phyloP scores from a whole-genome alignment of 176 grass and related monocot species.

The Poa annua region DNA sequence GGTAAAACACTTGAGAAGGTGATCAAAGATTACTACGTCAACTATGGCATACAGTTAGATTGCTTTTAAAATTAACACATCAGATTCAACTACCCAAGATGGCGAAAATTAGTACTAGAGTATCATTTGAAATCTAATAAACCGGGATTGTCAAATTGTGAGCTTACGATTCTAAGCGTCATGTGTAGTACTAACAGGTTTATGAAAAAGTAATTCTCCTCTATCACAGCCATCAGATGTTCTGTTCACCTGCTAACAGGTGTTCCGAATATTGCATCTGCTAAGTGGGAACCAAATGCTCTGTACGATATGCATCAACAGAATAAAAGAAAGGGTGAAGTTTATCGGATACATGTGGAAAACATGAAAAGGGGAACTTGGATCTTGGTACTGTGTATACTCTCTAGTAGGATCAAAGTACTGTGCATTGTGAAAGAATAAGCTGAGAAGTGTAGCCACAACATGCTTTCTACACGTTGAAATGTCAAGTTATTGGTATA shows the following conservation, averaged over 20 bases:
- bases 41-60: slow-evolving; percentile 36
- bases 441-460: slow-evolving; percentile 24
- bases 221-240: slow-evolving; percentile 1
- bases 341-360: slow-evolving; percentile 26
- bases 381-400: not conserved
- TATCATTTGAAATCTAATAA: slow-evolving; percentile 31
- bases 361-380: not conserved
- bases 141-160: slow-evolving; percentile 12
- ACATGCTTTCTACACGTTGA: not conserved
- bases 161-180: slow-evolving; percentile 12
- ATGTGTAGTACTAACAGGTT: not conserved
- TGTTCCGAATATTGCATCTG: slow-evolving; percentile 22
- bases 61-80: slow-evolving; percentile 25
- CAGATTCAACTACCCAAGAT: slow-evolving; percentile 38
- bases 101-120: slow-evolving; percentile 16
- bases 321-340: slow-evolving; percentile 25
- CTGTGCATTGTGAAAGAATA: slow-evolving; percentile 28
- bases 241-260: slow-evolving; percentile 23
- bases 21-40: slow-evolving; percentile 42
- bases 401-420: slow-evolving; percentile 15
- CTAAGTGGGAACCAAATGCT: not conserved
- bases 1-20: slow-evolving; percentile 18
- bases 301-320: slow-evolving; percentile 11
- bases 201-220: not conserved
- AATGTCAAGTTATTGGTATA: not conserved